A percentile compares a stretch with the other conserved stretches of the same genome.
Conservation (phyloP, 139 green algal species). For the Mesostigma viride region DNA sequence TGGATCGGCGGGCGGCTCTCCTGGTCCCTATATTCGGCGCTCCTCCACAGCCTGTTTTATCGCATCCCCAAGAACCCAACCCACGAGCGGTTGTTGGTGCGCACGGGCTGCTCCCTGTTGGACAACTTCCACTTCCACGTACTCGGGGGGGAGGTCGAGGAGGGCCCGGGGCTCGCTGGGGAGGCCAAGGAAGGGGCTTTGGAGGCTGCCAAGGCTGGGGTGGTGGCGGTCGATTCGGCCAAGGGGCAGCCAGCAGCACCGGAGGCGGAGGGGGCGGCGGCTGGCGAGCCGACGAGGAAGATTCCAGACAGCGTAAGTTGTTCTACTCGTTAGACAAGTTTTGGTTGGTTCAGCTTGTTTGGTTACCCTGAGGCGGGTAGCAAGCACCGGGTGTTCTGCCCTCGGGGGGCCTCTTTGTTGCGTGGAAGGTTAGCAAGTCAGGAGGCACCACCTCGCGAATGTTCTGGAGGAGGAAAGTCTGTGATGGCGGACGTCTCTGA, state of each 20-base stretch:
- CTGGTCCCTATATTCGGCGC: conserved; percentile 15
- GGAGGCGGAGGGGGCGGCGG: neutral
- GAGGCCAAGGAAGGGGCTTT: neutral
- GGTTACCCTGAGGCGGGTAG: too few relatives aligned
- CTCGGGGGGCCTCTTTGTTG: too few relatives aligned
- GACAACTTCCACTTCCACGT: conserved; percentile 19
- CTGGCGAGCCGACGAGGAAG: neutral
- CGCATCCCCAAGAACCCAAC: neutral
- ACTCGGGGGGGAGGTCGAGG: neutral
- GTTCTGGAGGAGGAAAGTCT: too few relatives aligned
- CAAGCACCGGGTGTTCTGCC: too few relatives aligned
- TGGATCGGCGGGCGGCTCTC: neutral
- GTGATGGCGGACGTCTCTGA: too few relatives aligned
- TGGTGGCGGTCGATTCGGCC: neutral
- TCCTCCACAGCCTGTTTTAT: conserved; percentile 15
- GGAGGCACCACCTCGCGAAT: too few relatives aligned
- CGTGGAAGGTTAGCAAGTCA: too few relatives aligned
- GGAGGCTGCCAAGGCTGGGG: neutral
- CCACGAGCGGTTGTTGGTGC: conserved; percentile 15
- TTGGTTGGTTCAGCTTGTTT: too few relatives aligned
- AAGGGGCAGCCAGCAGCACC: neutral
- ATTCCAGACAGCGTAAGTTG: too few relatives aligned
- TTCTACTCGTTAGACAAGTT: too few relatives aligned
- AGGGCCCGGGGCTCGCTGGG: neutral
- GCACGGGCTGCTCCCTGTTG: conserved; percentile 15